These are phyloP conservation scores for Stagonosporopsis cucurbitacearum DNA, from an alignment of 2,329 filamentous ascomycete genomes.

Conservation along the genomic window DNA sequence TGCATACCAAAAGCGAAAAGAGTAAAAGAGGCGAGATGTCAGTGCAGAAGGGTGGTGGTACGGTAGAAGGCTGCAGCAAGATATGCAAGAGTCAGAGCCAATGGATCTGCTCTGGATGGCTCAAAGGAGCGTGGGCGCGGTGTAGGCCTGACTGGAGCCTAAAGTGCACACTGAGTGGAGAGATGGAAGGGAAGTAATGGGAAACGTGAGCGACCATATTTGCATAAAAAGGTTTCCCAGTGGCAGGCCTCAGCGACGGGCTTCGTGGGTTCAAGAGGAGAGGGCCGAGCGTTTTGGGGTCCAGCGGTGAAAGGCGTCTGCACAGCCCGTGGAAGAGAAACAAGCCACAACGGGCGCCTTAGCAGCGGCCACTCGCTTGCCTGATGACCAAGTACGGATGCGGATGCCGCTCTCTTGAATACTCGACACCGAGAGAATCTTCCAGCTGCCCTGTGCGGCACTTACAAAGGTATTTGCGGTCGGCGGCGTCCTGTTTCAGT, in stretches of 20 bases:
- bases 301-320: slow-evolving; percentile 39
- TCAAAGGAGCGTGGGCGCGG: slow-evolving; percentile 34
- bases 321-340: slow-evolving; percentile 36
- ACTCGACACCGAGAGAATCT: background rate
- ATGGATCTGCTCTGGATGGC: slow-evolving; percentile 34
- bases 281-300: slow-evolving; percentile 28
- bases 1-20: slow-evolving; percentile 22
- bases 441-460: slow-evolving; percentile 2
- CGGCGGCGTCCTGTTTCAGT: slow-evolving; percentile 23
- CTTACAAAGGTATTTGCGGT: slow-evolving; percentile 6
- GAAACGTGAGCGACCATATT: slow-evolving; percentile 8
- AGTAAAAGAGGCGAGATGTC: slow-evolving; percentile 33
- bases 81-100: slow-evolving; percentile 30
- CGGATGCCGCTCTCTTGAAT: background rate
- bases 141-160: slow-evolving; percentile 42
- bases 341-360: slow-evolving; percentile 16
- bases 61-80: slow-evolving; percentile 34
- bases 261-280: slow-evolving; percentile 32
- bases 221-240: slow-evolving; percentile 19
- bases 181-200: background rate
- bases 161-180: slow-evolving; percentile 17
- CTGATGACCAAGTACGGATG: slow-evolving; percentile 8
- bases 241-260: slow-evolving; percentile 34
- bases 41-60: slow-evolving; percentile 34
- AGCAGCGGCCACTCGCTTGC: slow-evolving; percentile 5